Conservation (phyloP, 805 yeast species). For the Wickerhamomyces tratensis region DNA sequence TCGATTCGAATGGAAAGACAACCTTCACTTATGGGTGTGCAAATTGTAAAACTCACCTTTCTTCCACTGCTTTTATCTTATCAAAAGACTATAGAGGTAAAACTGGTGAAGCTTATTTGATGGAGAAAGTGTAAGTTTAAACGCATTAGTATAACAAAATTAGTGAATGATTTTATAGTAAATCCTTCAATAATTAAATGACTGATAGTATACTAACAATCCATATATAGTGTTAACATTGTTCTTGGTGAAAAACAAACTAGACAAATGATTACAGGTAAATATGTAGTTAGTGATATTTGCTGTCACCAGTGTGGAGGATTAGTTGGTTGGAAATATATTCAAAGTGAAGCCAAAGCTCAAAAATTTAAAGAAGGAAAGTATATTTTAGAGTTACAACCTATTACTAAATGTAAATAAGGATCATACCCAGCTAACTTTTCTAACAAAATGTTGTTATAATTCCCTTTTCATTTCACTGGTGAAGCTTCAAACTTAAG, state of each 20-base stretch:
- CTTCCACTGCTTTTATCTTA: constrained; percentile 23
- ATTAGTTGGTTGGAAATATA: constrained; percentile 51
- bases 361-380: constrained; percentile 51
- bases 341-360: constrained; percentile 30
- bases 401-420: constrained; percentile 1
- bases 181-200: background rate
- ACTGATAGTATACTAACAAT: background rate
- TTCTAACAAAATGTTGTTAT: no score
- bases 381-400: constrained; percentile 37
- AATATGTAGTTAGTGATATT: constrained; percentile 43
- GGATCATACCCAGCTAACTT: no score
- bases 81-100: constrained; percentile 45
- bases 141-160: background rate
- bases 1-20: constrained; percentile 23
- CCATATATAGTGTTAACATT: constrained; percentile 28
- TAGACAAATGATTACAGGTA: constrained; percentile 46
- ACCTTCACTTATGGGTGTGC: constrained; percentile 27
- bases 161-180: background rate
- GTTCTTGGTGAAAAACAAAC: constrained; percentile 26
- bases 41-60: constrained; percentile 31
- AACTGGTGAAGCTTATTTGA: constrained; percentile 49
- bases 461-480: no score
- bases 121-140: constrained; percentile 31
- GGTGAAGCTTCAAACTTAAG: no score
- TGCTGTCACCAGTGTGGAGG: constrained; percentile 41